These are phyloP conservation scores for Eucalyptus curtisii DNA, from an alignment of 345 rosid species.

Conservation along the genomic window DNA sequence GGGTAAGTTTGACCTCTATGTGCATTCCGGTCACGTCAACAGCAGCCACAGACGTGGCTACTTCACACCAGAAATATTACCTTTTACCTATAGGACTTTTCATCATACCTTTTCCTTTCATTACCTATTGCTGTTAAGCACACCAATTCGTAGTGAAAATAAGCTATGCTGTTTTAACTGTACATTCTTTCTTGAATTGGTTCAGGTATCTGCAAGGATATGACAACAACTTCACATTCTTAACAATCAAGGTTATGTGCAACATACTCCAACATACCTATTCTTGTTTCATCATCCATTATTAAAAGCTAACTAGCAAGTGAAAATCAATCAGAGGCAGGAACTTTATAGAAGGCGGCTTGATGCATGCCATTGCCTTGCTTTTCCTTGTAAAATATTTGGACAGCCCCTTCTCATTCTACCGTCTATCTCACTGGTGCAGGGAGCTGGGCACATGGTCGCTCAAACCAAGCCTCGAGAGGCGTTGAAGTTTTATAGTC, in stretches of 20 bases:
- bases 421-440: neutral
- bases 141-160: neutral
- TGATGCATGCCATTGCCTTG: neutral
- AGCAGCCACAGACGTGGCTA: neutral
- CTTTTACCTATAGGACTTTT: neutral
- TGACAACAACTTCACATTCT: constrained; percentile 34
- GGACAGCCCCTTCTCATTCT: neutral
- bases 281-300: neutral
- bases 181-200: neutral
- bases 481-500: constrained; percentile 22
- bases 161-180: neutral
- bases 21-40: neutral
- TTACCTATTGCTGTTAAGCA: neutral
- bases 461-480: constrained; percentile 50
- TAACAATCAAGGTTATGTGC: constrained; percentile 37
- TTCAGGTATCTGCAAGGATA: constrained; percentile 45
- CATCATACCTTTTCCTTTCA: neutral
- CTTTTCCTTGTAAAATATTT: neutral
- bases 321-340: neutral
- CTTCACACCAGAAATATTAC: neutral
- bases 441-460: constrained; percentile 66
- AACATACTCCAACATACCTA: neutral
- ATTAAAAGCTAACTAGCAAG: neutral
- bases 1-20: neutral
- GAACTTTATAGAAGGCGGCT: neutral